Conservation (phyloP, 73 alveolate genomes). For the Tetrahymena malaccensis region DNA sequence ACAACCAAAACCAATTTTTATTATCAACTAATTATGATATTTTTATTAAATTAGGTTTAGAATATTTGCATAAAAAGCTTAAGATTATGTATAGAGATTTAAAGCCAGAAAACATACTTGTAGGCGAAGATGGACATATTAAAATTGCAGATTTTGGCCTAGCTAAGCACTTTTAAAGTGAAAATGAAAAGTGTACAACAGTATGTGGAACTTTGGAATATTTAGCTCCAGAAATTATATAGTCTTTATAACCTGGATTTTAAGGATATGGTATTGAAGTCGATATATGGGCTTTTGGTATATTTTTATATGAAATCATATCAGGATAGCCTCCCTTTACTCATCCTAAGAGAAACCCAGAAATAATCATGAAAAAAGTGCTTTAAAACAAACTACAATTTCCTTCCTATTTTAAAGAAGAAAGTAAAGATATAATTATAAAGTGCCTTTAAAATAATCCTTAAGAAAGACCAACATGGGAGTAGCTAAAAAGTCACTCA, state of each 20-base stretch:
- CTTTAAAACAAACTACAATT: not conserved
- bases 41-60: not conserved
- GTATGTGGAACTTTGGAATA: conserved; percentile 36
- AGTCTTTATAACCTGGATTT: not conserved
- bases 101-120: conserved; percentile 64
- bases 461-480: not conserved
- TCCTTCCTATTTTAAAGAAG: not conserved
- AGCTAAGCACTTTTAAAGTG: conserved; percentile 30
- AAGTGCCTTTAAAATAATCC: not conserved
- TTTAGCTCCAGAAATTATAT: conserved; percentile 29
- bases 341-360: not conserved
- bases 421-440: not conserved
- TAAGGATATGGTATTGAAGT: conserved; percentile 10
- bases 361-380: not conserved
- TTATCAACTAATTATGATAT: not conserved
- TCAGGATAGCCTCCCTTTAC: conserved; percentile 34
- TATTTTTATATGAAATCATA: conserved; percentile 24
- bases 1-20: not conserved
- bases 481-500: not conserved
- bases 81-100: conserved; percentile 45
- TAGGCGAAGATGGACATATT: conserved; percentile 59
- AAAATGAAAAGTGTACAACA: not conserved
- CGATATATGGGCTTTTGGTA: conserved; percentile 43
- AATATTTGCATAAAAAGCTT: conserved; percentile 13
- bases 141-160: conserved; percentile 69